Conservation (phyloP, 192 early-diverging fungal genomes). For the Diversispora eburnea region DNA sequence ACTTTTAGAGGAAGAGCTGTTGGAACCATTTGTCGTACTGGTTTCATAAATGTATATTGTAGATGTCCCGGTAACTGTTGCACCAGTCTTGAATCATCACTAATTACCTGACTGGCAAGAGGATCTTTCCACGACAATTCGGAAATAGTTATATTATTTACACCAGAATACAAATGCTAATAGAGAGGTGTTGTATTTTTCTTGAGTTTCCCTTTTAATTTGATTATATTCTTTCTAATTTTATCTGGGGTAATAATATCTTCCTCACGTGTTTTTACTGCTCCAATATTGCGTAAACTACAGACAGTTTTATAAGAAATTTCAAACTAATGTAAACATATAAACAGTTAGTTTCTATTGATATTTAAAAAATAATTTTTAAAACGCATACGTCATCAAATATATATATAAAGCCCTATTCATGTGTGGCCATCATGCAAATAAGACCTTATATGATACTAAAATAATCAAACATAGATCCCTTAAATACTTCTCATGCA, state of each 20-base stretch:
- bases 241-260: background rate
- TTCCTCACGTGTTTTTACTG: background rate
- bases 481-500: background rate
- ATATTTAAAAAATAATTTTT: background rate
- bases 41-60: slow-evolving; percentile 3
- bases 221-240: slow-evolving; percentile 4
- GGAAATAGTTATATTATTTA: background rate
- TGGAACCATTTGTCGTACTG: background rate
- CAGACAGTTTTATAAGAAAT: background rate
- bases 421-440: background rate
- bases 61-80: background rate
- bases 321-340: slow-evolving; percentile 12
- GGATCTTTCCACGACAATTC: background rate
- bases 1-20: background rate
- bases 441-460: slow-evolving; percentile 11
- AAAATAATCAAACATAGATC: slow-evolving; percentile 7
- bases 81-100: background rate
- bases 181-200: slow-evolving; percentile 6
- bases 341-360: background rate
- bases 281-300: slow-evolving; percentile 10
- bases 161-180: background rate
- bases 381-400: too few relatives aligned
- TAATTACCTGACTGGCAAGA: slow-evolving; percentile 15
- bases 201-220: slow-evolving; percentile 6
- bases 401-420: slow-evolving; percentile 15